Evolutionary conservation across 2,329 filamentous ascomycete species (phyloP).

Genomic region (Colletotrichum euphorbiae): DNA sequence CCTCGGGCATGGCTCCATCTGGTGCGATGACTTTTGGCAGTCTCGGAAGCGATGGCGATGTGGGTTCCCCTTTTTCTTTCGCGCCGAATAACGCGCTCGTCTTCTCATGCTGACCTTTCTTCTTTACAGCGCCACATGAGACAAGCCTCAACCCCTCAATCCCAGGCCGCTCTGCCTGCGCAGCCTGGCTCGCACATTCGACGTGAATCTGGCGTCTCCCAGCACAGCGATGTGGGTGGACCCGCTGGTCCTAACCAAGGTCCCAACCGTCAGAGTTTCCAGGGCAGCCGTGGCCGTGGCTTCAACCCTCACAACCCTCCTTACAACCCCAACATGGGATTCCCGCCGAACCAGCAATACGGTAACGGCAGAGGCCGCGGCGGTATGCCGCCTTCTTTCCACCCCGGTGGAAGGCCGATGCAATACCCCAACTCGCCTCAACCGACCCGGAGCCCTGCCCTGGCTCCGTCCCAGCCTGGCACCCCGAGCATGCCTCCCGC

Average conservation of each 20-base stretch:
- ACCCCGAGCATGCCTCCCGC: constrained; percentile 76
- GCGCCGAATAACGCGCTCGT: neutral
- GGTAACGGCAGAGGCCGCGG: constrained; percentile 62
- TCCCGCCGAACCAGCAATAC: constrained; percentile 54
- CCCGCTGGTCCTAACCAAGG: constrained; percentile 69
- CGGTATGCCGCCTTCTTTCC: constrained; percentile 61
- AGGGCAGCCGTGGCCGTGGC: constrained; percentile 63
- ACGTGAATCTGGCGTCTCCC: constrained; percentile 72
- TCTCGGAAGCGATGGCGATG: constrained; percentile 82
- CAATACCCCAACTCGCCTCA: constrained; percentile 74
- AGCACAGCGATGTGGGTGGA: constrained; percentile 72
- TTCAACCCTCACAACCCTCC: constrained; percentile 59
- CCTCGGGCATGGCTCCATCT: constrained; percentile 77
- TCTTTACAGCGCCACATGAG: constrained; percentile 74
- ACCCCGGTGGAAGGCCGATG: constrained; percentile 52
- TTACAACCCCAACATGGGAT: constrained; percentile 59
- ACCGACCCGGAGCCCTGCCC: constrained; percentile 73
- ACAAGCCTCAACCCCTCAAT: constrained; percentile 69
- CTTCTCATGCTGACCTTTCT: constrained; percentile 2
- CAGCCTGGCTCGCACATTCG: constrained; percentile 81
- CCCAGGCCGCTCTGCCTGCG: constrained; percentile 68
- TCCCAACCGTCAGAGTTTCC: constrained; percentile 68
- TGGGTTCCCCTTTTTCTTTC: constrained; percentile 61
- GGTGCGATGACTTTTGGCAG: constrained; percentile 84
- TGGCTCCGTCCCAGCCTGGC: constrained; percentile 73